Base-by-base conservation (phyloP, 2,329 filamentous ascomycete genomes). In the Fusarium odoratissimum region DNA sequence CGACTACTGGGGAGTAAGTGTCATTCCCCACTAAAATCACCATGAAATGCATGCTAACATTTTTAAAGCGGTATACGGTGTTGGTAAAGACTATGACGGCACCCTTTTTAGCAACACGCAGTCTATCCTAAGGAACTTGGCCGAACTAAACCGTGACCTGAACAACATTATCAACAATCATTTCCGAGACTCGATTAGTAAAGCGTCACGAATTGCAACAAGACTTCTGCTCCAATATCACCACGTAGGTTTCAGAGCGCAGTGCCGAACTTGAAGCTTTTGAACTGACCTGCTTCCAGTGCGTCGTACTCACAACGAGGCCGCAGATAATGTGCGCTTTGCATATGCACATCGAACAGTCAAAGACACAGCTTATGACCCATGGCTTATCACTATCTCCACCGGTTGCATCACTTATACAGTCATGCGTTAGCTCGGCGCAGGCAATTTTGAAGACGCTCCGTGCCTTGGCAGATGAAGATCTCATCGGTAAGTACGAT, bases 291-390 rank as follows among this genome's bases (percentile, higher is more conserved):
- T 9, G 19, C 3, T 11, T 11, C 2, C 1, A 78, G 77, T 79
- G 78, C 14, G 77, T 79, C 1, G 78, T 79, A 7, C 75, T 79
- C 14, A 79, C 78, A 3, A 79, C 78, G 0, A 67, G 78, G 3
- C 78, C 78, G 2, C 77, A 79, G 21, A 79, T 79, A 13, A 79
- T 79, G 78, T 79, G 78, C n/a, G 79, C 78, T 1, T 56, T 81
- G 4, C 79, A 80, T 25, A 79, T 80, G 67, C 77, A 78, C 12
- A 79, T 79, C 2, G 78, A 78, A 30, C 74, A 77, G 42, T 71
- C 73, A 5, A 75, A 72, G 25, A 76, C 67, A 6, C 73, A 69
- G 16, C 55, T 74, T 1, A 61, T 65, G 35, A 67, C 73, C 3
- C 65, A 60, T 1, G 68, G 66, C 13, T 35, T 77, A 58, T 73